Evolutionary conservation across 768 basidiomycete genomes (phyloP), one percentile per base, ranked within the genome.

Genomic region (Russula sp.): DNA sequence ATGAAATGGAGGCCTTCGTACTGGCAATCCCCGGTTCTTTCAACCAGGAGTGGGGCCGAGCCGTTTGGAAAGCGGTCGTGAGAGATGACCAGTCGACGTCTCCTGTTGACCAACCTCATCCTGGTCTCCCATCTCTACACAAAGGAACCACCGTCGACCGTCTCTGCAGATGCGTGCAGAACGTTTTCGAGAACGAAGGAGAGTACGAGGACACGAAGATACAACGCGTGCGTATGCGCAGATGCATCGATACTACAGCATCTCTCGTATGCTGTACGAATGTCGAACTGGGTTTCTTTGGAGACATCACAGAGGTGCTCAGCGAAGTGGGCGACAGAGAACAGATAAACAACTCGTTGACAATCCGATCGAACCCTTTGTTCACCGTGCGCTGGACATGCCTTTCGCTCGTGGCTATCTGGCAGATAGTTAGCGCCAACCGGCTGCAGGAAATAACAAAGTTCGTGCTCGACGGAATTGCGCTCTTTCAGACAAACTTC

Each of bases 11-110:
- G 24, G 28, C 46, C 0, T 55, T 65, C 38, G 54, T 50, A 3
- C 40, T 54, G 40, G 60, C 48, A 9, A 65, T 65, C 7, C 64
- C 64, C 1, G 64, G 64, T 28, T 51, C 64, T 26, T 61, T 65
- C 54, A 26, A 57, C 36, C 24, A 5, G 16, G 20, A 52, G 22
- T 64, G 52, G 51, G 57, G 63, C 8, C n/a, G 26, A 34, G 13
- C 53, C 16, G 63, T 59, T 9, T 64, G 57, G 63, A 49, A 13
- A 16, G 32, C 26, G 4, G 62, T 59, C 24, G n/a, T 36, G 34
- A 36, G 34, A 36, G 34, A 36, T 8, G 11, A 9, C 34, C 34
- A 36, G 34, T 30, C 28, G 28, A 30, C 28, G 28, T 30, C 28
- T 30, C 28, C 28, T 36, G 34, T 36, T 36, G 34, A 36, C 34